A percentile compares a stretch with the other conserved stretches of the same genome.
phyloP scores from a whole-genome alignment of 345 rosid genomes.

The Melaleuca alternifolia region DNA sequence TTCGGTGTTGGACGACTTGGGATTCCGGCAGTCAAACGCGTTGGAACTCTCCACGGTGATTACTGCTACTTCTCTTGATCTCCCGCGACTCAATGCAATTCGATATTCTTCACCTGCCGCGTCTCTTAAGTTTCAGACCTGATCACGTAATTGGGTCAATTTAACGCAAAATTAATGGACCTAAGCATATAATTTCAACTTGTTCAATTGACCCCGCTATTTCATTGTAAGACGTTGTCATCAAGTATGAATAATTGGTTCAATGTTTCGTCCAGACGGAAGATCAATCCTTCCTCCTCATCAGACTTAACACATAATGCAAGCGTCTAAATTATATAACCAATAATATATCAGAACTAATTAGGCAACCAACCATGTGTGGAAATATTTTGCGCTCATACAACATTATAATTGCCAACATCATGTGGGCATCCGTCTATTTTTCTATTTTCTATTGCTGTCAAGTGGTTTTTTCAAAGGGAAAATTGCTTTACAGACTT shows the following conservation, averaged over 20 bases:
- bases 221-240: neutral
- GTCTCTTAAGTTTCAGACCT: neutral
- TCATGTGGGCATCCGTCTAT: neutral
- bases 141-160: too few relatives aligned
- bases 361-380: neutral
- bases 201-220: neutral
- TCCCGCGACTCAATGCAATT: neutral
- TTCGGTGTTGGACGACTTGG: neutral
- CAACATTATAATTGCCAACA: neutral
- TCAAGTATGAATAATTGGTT: neutral
- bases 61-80: neutral
- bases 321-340: neutral
- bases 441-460: neutral
- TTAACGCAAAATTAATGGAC: neutral
- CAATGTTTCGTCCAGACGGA: too few relatives aligned
- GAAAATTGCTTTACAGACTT: neutral
- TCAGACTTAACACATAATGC: neutral
- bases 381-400: neutral
- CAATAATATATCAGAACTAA: neutral
- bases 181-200: neutral
- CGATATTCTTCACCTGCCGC: neutral
- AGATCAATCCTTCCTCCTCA: neutral
- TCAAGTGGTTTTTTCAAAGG: neutral
- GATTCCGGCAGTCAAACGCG: neutral
- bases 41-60: neutral